Evolutionary conservation across 768 basidiomycete species (phyloP).

Genomic region (Leccinum olivaceopallidum): DNA sequence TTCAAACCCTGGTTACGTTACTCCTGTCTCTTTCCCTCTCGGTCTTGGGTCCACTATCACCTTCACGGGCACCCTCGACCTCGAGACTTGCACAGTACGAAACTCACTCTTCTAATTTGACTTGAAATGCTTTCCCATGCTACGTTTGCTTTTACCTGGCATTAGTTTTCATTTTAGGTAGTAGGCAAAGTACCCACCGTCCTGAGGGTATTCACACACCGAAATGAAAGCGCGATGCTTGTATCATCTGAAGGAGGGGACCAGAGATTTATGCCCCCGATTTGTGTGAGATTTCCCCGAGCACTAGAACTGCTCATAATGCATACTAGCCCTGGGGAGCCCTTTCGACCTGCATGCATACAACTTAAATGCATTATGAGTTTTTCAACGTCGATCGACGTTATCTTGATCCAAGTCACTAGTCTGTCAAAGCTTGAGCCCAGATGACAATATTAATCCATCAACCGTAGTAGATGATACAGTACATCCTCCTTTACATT

Average conservation of each 20-base stretch:
- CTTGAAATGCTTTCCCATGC: not conserved
- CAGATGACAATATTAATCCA: not conserved
- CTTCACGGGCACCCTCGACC: not conserved
- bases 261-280: not conserved
- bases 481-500: too few relatives aligned
- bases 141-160: not conserved
- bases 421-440: not conserved
- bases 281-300: too few relatives aligned
- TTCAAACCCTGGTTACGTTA: constrained; percentile 4
- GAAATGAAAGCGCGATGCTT: constrained; percentile 1
- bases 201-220: not conserved
- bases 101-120: not conserved
- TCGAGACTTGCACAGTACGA: not conserved
- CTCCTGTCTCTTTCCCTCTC: constrained; percentile 2
- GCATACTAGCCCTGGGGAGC: not conserved
- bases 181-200: not conserved
- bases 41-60: not conserved
- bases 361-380: not conserved
- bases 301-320: not conserved
- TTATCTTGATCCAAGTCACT: not conserved
- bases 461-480: too few relatives aligned
- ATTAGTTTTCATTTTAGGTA: not conserved
- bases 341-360: not conserved
- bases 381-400: not conserved
- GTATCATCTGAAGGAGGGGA: not conserved